Evolutionary conservation across 495 filamentous ascomycete genomes (phyloP).

Genomic region (Cryomyces minteri): DNA sequence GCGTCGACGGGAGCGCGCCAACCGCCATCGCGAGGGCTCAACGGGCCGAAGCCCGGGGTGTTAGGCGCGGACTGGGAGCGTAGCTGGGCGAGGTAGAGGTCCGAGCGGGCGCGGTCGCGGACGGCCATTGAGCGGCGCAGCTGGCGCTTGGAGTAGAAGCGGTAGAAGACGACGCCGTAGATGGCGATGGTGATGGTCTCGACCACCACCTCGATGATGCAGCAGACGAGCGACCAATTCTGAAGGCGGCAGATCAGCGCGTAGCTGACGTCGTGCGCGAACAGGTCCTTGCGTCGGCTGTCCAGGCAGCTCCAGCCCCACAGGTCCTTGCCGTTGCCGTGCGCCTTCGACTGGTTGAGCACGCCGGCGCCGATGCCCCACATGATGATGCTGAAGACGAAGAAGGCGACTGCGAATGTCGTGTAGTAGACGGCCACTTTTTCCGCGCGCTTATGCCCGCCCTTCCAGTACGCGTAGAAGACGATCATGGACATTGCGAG

Average conservation of each 20-base stretch:
- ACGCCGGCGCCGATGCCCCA: slow-evolving; percentile 80
- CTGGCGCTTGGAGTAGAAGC: slow-evolving; percentile 84
- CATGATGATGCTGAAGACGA: slow-evolving; percentile 84
- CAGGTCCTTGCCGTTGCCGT: slow-evolving; percentile 62
- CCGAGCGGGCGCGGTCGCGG: slow-evolving; percentile 81
- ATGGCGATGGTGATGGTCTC: slow-evolving; percentile 81
- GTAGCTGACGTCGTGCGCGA: slow-evolving; percentile 65
- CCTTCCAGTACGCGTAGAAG: slow-evolving; percentile 73
- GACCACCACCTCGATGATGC: slow-evolving; percentile 89
- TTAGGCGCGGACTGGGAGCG: slow-evolving; percentile 85
- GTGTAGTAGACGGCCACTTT: slow-evolving; percentile 91
- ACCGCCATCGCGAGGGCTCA: slow-evolving; percentile 21
- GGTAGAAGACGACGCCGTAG: slow-evolving; percentile 89
- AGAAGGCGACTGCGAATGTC: slow-evolving; percentile 76
- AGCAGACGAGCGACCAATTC: slow-evolving; percentile 93
- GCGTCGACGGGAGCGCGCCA: slow-evolving; percentile 26
- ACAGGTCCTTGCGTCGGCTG: slow-evolving; percentile 60
- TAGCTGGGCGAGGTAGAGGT: slow-evolving; percentile 90
- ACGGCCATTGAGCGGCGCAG: slow-evolving; percentile 92
- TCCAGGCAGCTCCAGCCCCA: slow-evolving; percentile 95
- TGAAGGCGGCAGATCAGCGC: slow-evolving; percentile 86
- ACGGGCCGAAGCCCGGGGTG: slow-evolving; percentile 63
- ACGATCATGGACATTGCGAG: slow-evolving; percentile 61
- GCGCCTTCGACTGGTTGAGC: slow-evolving; percentile 55
- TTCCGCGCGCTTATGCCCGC: slow-evolving; percentile 76